Conservation (phyloP, 768 basidiomycete genomes). For the Lactarius hengduanensis region DNA sequence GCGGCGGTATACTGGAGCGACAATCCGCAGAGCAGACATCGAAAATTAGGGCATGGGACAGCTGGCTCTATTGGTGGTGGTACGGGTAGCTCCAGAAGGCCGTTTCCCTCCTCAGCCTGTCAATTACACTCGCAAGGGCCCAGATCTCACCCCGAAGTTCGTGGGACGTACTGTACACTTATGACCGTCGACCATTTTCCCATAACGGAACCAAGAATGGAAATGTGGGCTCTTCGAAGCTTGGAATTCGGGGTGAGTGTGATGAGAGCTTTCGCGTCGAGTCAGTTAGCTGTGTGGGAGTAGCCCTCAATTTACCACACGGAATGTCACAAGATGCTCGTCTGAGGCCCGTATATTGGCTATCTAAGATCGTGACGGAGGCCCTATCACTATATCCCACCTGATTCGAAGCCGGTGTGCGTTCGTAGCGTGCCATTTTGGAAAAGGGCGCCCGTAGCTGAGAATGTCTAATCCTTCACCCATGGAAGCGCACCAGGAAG, state of each 20-base stretch:
- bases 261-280: not conserved
- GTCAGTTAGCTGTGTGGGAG: not conserved
- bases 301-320: not conserved
- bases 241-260: not conserved
- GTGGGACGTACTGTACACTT: not conserved
- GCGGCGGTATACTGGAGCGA: no score
- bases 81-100: no score
- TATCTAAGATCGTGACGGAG: not conserved
- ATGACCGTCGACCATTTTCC: not conserved
- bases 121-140: not conserved
- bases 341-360: not conserved
- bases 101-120: not conserved
- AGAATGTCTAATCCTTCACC: constrained; percentile 30
- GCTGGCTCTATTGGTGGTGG: not conserved
- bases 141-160: not conserved
- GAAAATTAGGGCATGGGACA: not conserved
- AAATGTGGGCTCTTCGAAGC: not conserved
- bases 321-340: not conserved
- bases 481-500: constrained; percentile 60
- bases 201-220: not conserved
- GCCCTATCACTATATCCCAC: not conserved
- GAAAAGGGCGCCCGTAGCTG: no score
- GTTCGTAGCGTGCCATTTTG: not conserved
- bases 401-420: not conserved
- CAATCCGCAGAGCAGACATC: no score